Base-by-base conservation (phyloP, 179 eudicot genomes). In the Amaranthus tricolor region DNA sequence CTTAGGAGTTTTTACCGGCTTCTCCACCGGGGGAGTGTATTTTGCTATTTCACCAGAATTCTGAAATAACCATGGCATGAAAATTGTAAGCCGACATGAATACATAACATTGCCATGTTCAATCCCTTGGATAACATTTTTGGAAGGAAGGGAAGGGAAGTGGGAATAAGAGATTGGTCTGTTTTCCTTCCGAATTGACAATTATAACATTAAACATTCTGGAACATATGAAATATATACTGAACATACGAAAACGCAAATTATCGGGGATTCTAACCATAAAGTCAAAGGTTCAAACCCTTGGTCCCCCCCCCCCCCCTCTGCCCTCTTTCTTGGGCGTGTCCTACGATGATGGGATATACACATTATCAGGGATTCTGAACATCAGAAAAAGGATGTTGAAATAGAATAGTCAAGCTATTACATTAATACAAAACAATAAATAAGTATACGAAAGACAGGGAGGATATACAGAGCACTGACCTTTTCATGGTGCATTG, bases 401-500 rank as follows among this genome's bases (percentile, higher is more conserved):
- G n/a, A 40, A 15, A 21, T 54, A 10, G 62, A 55, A 44, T 58
- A 59, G 11, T 16, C 47, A 44, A 60, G 16, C 47, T 24, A 6
- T 15, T 54, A 47, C 40, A 44, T 53, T 11, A 12, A 55, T 6
- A 52, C 0, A 63, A 78, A 6, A 19, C 9, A 47, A 0, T n/a
- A 17, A 67, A 52, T 12, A 53, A 9, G 2, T 24, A 0, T 16
- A 49, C 5, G 40, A 17, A 16, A 9, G 5, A 24, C 11, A 16
- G 5, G 49, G 12, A 24, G 58, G 70, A 73, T 56, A 62, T 55
- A 51, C 47, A 14, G 71, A 68, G 21, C 44, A 78, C 87, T 20
- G 65, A 89, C 99, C 98, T 95, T 95, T 81, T 91, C 98, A 80
- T 93, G 99, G 68, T 93, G 90, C 62, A 92, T 76, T 14, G 84